Base-by-base conservation (phyloP, 352 stramenopile genomes). In the Globisporangium abappressorium region DNA sequence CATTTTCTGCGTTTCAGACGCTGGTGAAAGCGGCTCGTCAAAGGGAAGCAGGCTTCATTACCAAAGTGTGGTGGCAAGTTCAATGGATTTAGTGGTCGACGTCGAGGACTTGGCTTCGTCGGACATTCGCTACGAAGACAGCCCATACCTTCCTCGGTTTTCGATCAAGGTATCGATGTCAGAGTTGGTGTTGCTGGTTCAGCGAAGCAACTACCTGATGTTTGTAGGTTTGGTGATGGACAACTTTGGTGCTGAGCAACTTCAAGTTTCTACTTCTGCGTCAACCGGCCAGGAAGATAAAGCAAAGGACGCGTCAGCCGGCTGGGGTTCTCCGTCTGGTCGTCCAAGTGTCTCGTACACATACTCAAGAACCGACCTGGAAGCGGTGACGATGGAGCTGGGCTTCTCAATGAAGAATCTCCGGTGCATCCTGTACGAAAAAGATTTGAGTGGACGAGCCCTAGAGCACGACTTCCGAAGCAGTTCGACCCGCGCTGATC, bases 201-300 rank as follows among this genome's bases (percentile, higher is more conserved):
- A 77, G 38, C 66, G 59, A 20, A 59, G 47, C 53, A 62, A 90
- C 30, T 95, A 95, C 64, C 57, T 93, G 41, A 79, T 81, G 28
- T 75, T 90, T n/a, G 72, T 95, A 5, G 79, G 72, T 3, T 55
- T 95, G 0, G 62, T 94, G 24, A 57, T 79, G 36, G 76, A 93
- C 22, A 95, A 95, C 69, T 91, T 95, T 64, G 81, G 84, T 14
- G 87, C 82, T 2, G 84, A 92, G 7, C 71, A 85, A 36, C 71
- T 91, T 2, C 80, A 79, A 43, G 57, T 43, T 2, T 53, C 71
- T 33, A 33, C 38, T 18, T 24, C 22, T 66, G 6, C 53, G 49
- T 47, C 51, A 41, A 28, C n/a, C 57, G 33, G 28, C 38, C n/a
- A 14, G 36, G 33, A 62, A 22, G 12, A 1, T 8, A 33, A 47